A percentile compares a stretch with the other conserved stretches of the same genome.
These are phyloP conservation scores for Kurtzmaniella quercitrusa DNA, from an alignment of 1,139 yeast species.

Conservation along the genomic window DNA sequence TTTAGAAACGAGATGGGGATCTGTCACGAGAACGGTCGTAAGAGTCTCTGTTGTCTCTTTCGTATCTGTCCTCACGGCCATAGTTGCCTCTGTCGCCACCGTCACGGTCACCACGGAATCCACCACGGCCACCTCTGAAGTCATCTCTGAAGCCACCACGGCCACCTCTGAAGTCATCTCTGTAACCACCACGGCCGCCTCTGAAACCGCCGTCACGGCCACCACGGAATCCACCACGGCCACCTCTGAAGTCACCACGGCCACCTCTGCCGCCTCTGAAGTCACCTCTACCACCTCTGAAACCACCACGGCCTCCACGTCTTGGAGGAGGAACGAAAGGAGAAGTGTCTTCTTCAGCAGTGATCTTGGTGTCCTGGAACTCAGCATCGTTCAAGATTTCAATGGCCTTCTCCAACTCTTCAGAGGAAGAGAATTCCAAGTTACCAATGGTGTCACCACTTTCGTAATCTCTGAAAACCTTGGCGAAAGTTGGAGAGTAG, in stretches of 20 bases:
- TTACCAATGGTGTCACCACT: conserved; percentile 68
- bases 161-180: conserved; percentile 38
- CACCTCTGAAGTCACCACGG: conserved; percentile 26
- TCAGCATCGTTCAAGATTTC: conserved; percentile 67
- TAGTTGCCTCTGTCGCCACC: conserved; percentile 28
- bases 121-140: conserved; percentile 37
- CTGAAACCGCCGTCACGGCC: conserved; percentile 17
- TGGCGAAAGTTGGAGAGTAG: conserved; percentile 65
- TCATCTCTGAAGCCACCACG: conserved; percentile 34
- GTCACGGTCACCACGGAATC: conserved; percentile 13
- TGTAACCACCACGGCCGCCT: conserved; percentile 30
- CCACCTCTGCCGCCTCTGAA: conserved; percentile 28
- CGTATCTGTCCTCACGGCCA: conserved; percentile 4
- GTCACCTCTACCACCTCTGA: conserved; percentile 32
- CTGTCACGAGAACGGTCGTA: conserved; percentile 49
- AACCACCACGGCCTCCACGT: conserved; percentile 50
- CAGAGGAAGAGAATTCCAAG: conserved; percentile 72
- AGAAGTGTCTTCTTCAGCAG: conserved; percentile 76
- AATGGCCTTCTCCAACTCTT: conserved; percentile 67
- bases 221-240: conserved; percentile 28
- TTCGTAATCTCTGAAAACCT: conserved; percentile 59
- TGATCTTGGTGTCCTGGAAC: conserved; percentile 60
- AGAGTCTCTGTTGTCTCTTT: conserved; percentile 29
- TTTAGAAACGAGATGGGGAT: conserved; percentile 43
- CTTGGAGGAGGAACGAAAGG: conserved; percentile 70